Base-by-base conservation (phyloP, 2,329 filamentous ascomycete species). In the Trichoderma cornu-damae region DNA sequence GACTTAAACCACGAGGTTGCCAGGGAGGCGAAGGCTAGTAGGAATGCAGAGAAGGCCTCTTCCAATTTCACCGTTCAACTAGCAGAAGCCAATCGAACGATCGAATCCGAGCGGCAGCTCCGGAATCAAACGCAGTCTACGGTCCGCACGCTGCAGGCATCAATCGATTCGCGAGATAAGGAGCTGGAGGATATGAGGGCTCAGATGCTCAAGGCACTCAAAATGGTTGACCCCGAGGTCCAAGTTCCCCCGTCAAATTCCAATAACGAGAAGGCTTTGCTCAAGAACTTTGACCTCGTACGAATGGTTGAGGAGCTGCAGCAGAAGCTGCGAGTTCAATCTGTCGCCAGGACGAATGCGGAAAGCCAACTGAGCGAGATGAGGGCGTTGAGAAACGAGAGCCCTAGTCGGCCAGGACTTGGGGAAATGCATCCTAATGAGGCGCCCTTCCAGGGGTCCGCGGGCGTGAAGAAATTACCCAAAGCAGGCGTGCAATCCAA, bases 1-100 rank as follows among this genome's bases (percentile, higher is more conserved):
- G 93, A 99, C 69, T 78, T 96, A 34, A 96, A 90, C 64, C 93
- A 97, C 65, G 91, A 97, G 71, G 82, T 96, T 54, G 88, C 89
- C 49, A 83, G 91, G 28, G 93, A 96, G 72, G 90, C 92, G 67
- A 95, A 96, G 75, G 85, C 86, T 18, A 94, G 87, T 67, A 86
- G 93, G 59, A 94, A 89, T 68, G 93, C 92, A 3, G 93, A 97
- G 72, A 96, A 96, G 70, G 82, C 86, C 20, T 87, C 90, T 16
- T 95, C 90, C 0, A 88, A 85, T 34, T 82, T 87, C 59, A 89
- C 86, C 6, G 83, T 88, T 20, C 91, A 97, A 69, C 79, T 97
- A 26, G 90, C 91, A 7, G 94, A 97, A 69, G 86, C 86, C 12
- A 96, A 96, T 67, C 85, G 92, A 30, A 94, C 87, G 56, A 82